Percentiles rank a stretch among this genome's conserved stretches.
Conservation (phyloP, 129 eudicot genomes). For the Helianthus annuus region HanXRQr2.0-SUNRISE NC_035441.2:134621235-134621734, state of each 20-base stretch:
- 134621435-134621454: conserved; percentile 16
- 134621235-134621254: no score
- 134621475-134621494: conserved; percentile 31
- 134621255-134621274: no score
- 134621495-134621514: conserved; percentile 33
- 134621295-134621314: no score
- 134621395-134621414: conserved; percentile 27
- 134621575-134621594: not conserved
- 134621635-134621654: not conserved
- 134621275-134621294: no score
- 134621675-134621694: not conserved
- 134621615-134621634: not conserved
- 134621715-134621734: no score
- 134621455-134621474: conserved; percentile 28
- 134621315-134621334: no score
- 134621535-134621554: conserved; percentile 34
- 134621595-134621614: not conserved
- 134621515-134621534: conserved; percentile 35
- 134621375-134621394: no score
- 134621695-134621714: no score
- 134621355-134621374: no score
- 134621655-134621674: not conserved
- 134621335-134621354: no score
- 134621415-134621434: conserved; percentile 18
- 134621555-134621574: not conserved